Base-by-base conservation (phyloP, 2,329 filamentous ascomycete genomes). In the Aureobasidium mangrovei region DNA sequence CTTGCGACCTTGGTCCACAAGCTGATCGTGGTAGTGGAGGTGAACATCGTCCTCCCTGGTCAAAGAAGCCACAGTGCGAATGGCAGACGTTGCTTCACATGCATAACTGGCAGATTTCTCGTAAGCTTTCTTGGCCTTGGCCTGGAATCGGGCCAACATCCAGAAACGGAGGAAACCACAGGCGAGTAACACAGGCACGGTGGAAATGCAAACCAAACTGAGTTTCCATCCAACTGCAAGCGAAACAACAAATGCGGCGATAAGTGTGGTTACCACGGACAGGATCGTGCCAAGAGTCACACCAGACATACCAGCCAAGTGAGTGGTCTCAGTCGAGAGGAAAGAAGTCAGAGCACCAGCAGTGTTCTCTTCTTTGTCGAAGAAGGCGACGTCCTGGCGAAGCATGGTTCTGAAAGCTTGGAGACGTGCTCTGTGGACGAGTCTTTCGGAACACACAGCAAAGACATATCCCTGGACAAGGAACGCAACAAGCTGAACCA, bases 131-230 rank as follows among this genome's bases (percentile, higher is more conserved):
- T 93, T 94, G 1, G 89, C 84, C 27, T 87, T 85, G 36, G 77
- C 78, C 71, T 88, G 86, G 74, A 89, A 95, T 60, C 82, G 79
- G 1, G 88, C 83, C 26, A 94, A 78, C 71, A 93, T 84, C 71
- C 82, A 91, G 72, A 96, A 94, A 3, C 90, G 83, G 70, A 90
- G 84, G 73, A 90, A 93, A n/a, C 90, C 87, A 64, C 87, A 93
- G 4, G 74, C 83, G 1, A 94, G 74, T 8, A 94, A 77, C 31
- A 95, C 69, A 0, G 90, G 90, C 24, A 95, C 83, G 0, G 84
- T 86, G 2, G 88, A 76, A 54, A 86, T 85, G 62, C 88, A 91
- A 28, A 95, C 88, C 0, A 95, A 77, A 8, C 87, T 85, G 24
- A 95, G 75, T 69, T 95, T 94, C 90, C 90, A 95, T 2, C 87